These are phyloP conservation scores for Saccharomyces uvarum DNA, from an alignment of 1,139 yeast species.

Conservation along the genomic window DNA sequence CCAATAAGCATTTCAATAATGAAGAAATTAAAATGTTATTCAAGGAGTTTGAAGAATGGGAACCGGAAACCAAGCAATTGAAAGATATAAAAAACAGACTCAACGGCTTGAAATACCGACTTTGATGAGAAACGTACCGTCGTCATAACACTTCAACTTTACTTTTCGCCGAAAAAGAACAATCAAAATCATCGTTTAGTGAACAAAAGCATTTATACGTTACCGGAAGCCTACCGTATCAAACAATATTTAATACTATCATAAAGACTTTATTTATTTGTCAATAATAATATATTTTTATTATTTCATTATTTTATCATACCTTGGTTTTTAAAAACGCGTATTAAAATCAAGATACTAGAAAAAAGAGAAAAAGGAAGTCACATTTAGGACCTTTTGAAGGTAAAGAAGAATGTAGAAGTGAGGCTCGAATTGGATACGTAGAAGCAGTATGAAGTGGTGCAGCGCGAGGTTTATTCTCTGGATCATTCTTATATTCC, in stretches of 20 bases:
- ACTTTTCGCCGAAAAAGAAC: background rate
- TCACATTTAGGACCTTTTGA: background rate
- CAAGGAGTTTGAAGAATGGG: conserved; percentile 73
- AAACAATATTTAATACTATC: background rate
- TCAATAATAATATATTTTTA: background rate
- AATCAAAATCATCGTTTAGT: background rate
- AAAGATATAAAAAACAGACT: conserved; percentile 80
- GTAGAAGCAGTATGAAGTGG: background rate
- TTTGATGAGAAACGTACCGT: conserved; percentile 15
- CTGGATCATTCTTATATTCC: background rate
- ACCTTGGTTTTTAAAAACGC: background rate
- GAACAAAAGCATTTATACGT: background rate
- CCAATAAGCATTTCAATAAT: conserved; percentile 36
- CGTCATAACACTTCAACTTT: background rate
- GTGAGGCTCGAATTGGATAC: background rate
- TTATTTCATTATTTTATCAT: background rate
- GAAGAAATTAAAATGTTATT: conserved; percentile 55
- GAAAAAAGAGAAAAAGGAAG: background rate
- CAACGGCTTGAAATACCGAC: conserved; percentile 51
- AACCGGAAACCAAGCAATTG: conserved; percentile 70
- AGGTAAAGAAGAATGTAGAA: background rate
- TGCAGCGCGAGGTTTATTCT: background rate
- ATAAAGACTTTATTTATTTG: background rate
- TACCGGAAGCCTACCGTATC: background rate
- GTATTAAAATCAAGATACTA: background rate